Conservation (phyloP, 1,284 basidiomycete species). For the Ustilago hordei region DNA sequence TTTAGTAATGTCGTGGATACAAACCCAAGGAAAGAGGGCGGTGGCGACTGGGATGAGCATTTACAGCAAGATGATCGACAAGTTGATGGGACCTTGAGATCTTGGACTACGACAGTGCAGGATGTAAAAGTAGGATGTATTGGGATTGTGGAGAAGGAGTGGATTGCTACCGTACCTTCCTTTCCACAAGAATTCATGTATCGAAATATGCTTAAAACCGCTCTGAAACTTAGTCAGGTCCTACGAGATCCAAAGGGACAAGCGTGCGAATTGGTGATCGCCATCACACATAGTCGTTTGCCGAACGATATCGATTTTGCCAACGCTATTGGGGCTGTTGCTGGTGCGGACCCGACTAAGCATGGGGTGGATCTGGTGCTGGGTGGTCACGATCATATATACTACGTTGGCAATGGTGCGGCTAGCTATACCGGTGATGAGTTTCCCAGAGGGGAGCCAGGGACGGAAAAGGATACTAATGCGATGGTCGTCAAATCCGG, state of each 20-base stretch:
- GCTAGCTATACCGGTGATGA: conserved; percentile 80
- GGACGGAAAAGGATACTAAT: conserved; percentile 78
- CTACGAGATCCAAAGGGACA: conserved; percentile 80
- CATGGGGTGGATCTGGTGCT: conserved; percentile 88
- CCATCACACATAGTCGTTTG: conserved; percentile 82
- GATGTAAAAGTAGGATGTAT: conserved; percentile 82
- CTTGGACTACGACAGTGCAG: conserved; percentile 76
- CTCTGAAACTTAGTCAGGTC: conserved; percentile 74
- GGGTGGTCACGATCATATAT: conserved; percentile 90
- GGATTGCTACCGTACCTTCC: conserved; percentile 85
- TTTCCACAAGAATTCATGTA: conserved; percentile 80
- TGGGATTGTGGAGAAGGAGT: conserved; percentile 85
- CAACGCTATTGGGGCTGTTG: conserved; percentile 75
- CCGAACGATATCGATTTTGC: conserved; percentile 75
- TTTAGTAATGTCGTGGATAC: conserved; percentile 62
- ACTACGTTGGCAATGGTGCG: conserved; percentile 83
- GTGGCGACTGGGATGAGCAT: conserved; percentile 71
- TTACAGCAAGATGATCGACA: conserved; percentile 72
- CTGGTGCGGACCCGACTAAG: conserved; percentile 69
- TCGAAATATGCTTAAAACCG: conserved; percentile 57
- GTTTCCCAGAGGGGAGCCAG: conserved; percentile 74
- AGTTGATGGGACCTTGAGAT: conserved; percentile 68
- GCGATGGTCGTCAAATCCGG: conserved; percentile 81
- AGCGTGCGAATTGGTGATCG: conserved; percentile 77
- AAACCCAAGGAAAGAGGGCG: conserved; percentile 6